A percentile compares a stretch with the other conserved stretches of the same genome.
Conservation (phyloP, 1,284 basidiomycete genomes). For the Sporisorium scitamineum region DNA sequence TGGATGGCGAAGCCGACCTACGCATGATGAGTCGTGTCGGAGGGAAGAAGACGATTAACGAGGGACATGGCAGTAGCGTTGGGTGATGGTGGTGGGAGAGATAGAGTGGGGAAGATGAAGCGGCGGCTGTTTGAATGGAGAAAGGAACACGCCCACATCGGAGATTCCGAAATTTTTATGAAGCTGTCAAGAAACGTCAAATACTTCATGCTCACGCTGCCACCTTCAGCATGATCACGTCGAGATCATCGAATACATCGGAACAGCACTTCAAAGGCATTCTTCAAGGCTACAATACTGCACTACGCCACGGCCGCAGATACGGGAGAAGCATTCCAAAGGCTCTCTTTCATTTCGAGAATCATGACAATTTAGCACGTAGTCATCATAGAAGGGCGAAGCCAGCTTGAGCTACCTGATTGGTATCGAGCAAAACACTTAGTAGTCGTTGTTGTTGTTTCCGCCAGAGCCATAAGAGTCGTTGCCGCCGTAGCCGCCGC, state of each 20-base stretch:
- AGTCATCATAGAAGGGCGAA: constrained; percentile 2
- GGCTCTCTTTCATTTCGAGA: not conserved
- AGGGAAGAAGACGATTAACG: not conserved
- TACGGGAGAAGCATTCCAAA: not conserved
- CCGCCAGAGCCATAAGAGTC: constrained; percentile 7
- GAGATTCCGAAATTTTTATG: not conserved
- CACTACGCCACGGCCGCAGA: not conserved
- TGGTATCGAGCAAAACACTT: not conserved
- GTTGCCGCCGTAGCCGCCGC: constrained; percentile 14
- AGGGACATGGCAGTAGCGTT: not conserved
- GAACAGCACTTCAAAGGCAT: not conserved
- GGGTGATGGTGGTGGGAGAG: constrained; percentile 3
- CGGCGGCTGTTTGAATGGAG: not conserved
- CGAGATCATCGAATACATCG: not conserved
- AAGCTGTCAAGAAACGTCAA: not conserved
- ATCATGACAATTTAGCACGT: not conserved
- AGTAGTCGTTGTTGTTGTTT: constrained; percentile 34
- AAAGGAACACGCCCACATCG: not conserved
- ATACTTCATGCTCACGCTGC: not conserved
- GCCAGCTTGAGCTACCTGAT: not conserved
- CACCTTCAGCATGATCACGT: not conserved
- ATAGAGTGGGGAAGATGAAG: not conserved
- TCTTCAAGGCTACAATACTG: not conserved
- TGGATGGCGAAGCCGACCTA: constrained; percentile 39
- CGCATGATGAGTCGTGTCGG: constrained; percentile 17